Evolutionary conservation across 176 grass and related monocot species (phyloP).

Genomic region (bread wheat (Triticum aestivum)): IWGSC_CS_RefSeq_v2.1 NC_057812.1:538331242-538331741

Average conservation of each 20-base stretch:
- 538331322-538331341: constrained; percentile 97
- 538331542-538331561: constrained; percentile 88
- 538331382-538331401: constrained; percentile 96
- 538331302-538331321: constrained; percentile 97
- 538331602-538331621: constrained; percentile 86
- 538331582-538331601: constrained; percentile 97
- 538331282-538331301: constrained; percentile 95
- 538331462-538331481: constrained; percentile 77
- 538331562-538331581: constrained; percentile 80
- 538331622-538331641: constrained; percentile 74
- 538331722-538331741: constrained; percentile 77
- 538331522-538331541: constrained; percentile 80
- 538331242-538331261: constrained; percentile 74
- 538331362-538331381: constrained; percentile 98
- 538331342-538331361: constrained; percentile 97
- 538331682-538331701: constrained; percentile 92
- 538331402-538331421: constrained; percentile 93
- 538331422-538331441: constrained; percentile 62
- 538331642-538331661: constrained; percentile 96
- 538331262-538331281: constrained; percentile 69
- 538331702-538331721: constrained; percentile 94
- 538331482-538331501: constrained; percentile 84
- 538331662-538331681: constrained; percentile 82
- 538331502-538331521: constrained; percentile 68
- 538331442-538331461: constrained; percentile 59